phyloP scores from a whole-genome alignment of 208 protist species.

The Leishmania tarentolae region DNA sequence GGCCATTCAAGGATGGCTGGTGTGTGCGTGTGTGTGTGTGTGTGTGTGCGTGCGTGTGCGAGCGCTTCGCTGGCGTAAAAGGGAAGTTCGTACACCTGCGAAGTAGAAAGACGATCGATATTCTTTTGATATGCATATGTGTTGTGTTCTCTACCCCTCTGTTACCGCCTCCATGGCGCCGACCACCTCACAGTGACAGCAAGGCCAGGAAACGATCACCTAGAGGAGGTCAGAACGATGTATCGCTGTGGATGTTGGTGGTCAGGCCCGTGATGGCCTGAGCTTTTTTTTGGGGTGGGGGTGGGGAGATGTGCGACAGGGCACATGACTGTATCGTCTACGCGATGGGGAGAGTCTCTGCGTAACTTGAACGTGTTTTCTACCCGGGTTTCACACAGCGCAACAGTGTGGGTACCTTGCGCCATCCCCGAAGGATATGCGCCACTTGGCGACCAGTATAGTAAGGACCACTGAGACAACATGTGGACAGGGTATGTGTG shows the following conservation, averaged over 20 bases:
- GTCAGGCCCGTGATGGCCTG: neutral
- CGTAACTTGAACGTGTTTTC: neutral
- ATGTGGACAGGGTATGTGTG: neutral
- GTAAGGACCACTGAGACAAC: neutral
- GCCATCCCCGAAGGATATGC: neutral
- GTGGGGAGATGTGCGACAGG: neutral
- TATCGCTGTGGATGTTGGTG: neutral
- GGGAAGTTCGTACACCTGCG: neutral
- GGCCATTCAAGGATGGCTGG: neutral
- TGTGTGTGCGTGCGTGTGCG: neutral
- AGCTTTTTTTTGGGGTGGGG: too few species aligned
- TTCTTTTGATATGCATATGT: neutral
- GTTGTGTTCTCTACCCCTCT: neutral
- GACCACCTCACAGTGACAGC: neutral
- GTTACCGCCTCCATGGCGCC: neutral
- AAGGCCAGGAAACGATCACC: neutral
- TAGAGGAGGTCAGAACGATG: neutral
- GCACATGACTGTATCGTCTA: neutral
- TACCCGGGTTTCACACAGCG: neutral
- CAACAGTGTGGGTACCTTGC: neutral
- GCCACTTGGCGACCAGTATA: neutral
- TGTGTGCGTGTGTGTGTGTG: neutral
- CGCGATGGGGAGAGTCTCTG: neutral
- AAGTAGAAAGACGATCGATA: neutral
- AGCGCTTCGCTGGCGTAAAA: neutral